Conservation (phyloP, 495 filamentous ascomycete genomes). For the Astrothelium macrocarpum region DNA sequence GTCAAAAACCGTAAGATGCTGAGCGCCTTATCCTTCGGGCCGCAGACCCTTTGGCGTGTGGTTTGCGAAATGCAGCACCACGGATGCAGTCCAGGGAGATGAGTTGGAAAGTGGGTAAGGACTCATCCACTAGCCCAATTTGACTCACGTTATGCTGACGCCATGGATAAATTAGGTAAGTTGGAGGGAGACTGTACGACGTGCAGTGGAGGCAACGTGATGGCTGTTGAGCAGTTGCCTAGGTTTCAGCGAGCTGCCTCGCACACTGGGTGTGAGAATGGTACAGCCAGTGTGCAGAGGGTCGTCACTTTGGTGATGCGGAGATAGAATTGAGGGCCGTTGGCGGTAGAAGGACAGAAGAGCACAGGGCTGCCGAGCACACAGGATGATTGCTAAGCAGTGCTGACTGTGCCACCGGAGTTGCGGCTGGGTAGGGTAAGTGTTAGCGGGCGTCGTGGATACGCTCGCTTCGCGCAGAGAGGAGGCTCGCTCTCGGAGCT, state of each 20-base stretch:
- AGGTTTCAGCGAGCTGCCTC: background rate
- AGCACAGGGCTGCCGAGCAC: too few relatives aligned
- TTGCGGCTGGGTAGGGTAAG: background rate
- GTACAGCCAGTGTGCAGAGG: too few relatives aligned
- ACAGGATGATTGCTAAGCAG: background rate
- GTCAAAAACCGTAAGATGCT: background rate
- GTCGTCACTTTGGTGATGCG: too few relatives aligned
- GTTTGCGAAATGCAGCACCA: background rate
- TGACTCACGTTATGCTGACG: background rate
- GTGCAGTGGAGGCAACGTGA: background rate
- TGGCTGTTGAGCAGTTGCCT: background rate
- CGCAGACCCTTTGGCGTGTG: background rate
- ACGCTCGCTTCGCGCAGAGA: background rate
- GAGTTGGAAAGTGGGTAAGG: background rate
- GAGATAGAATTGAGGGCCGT: too few relatives aligned
- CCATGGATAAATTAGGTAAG: background rate
- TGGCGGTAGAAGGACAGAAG: too few relatives aligned
- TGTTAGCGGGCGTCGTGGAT: background rate
- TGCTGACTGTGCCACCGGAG: slow-evolving; percentile 5
- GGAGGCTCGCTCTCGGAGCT: background rate
- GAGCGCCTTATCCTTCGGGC: background rate
- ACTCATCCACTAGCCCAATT: background rate
- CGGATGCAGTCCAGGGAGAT: background rate
- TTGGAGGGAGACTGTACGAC: background rate
- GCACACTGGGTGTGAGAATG: background rate